These are phyloP conservation scores for Ulmus americana DNA, from an alignment of 331 rosid species.

Conservation along the genomic window DNA sequence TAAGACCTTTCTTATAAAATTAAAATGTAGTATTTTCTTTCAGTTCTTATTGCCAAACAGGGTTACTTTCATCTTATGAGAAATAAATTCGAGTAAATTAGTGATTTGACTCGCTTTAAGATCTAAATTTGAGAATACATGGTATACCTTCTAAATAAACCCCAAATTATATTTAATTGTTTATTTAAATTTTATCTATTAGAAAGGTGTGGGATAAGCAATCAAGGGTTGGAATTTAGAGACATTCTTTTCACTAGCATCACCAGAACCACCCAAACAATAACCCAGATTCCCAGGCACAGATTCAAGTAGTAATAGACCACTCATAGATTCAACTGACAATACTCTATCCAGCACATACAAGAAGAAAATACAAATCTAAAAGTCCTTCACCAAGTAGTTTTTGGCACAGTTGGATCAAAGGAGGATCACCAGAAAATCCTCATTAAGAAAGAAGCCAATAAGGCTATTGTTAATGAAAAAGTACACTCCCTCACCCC, in stretches of 20 bases:
- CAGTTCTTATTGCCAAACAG: too few species aligned
- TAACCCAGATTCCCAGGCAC: background rate
- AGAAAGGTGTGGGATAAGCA: background rate
- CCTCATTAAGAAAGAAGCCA: background rate
- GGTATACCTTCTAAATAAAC: too few species aligned
- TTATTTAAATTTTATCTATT: too few species aligned
- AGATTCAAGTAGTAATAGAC: background rate
- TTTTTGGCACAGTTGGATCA: background rate
- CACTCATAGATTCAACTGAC: conserved; percentile 1
- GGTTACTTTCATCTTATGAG: too few species aligned
- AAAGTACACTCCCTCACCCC: conserved; percentile 6
- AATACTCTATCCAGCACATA: conserved; percentile 3
- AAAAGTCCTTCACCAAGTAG: background rate
- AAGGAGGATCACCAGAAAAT: background rate
- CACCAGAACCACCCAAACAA: background rate
- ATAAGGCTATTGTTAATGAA: conserved; percentile 1
- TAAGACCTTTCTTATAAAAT: too few species aligned
- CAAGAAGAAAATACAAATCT: background rate
- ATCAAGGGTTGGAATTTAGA: background rate
- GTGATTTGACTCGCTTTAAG: too few species aligned
- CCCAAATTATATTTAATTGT: too few species aligned
- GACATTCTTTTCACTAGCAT: background rate
- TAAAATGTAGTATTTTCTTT: too few species aligned
- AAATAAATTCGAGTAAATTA: too few species aligned
- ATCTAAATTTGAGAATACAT: too few species aligned